phyloP scores from a whole-genome alignment of 768 basidiomycete genomes.

The Lactarius akahatsu region DNA sequence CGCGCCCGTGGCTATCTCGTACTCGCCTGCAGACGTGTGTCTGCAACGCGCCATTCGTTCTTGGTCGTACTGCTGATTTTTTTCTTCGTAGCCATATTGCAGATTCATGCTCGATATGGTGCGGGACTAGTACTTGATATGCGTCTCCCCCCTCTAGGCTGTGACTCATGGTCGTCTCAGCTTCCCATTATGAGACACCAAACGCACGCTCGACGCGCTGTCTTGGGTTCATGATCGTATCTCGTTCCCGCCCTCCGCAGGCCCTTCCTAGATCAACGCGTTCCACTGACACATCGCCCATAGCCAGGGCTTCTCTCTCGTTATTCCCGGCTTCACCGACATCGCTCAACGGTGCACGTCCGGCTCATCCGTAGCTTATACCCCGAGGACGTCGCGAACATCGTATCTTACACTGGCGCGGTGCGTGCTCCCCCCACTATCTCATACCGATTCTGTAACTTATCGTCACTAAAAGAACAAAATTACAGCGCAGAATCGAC shows the following conservation, averaged over 20 bases:
- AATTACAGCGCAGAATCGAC: slow-evolving; percentile 47
- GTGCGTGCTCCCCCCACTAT: slow-evolving; percentile 34
- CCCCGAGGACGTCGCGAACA: slow-evolving; percentile 39
- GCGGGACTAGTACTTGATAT: slow-evolving; percentile 52
- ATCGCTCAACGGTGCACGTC: slow-evolving; percentile 47
- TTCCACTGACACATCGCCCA: slow-evolving; percentile 52
- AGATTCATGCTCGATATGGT: slow-evolving; percentile 82
- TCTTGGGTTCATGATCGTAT: slow-evolving; percentile 2
- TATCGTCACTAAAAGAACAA: background rate
- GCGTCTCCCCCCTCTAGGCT: background rate
- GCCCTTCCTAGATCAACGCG: slow-evolving; percentile 41
- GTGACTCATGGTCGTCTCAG: background rate
- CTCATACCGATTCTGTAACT: too few species aligned
- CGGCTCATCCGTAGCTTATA: slow-evolving; percentile 37
- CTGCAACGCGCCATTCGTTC: background rate
- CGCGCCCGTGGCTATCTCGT: slow-evolving; percentile 41
- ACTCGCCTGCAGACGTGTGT: too few species aligned
- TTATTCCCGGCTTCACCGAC: slow-evolving; percentile 40
- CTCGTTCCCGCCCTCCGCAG: too few species aligned
- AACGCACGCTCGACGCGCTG: slow-evolving; percentile 17
- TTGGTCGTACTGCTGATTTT: background rate
- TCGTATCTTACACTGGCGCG: slow-evolving; percentile 46
- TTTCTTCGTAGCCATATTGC: slow-evolving; percentile 55
- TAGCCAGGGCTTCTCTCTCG: slow-evolving; percentile 51
- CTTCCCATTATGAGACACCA: slow-evolving; percentile 9